A percentile compares a stretch with the other conserved stretches of the same genome.
Conservation (phyloP, 805 yeast genomes). For the Isabelozyma gotoi region DNA sequence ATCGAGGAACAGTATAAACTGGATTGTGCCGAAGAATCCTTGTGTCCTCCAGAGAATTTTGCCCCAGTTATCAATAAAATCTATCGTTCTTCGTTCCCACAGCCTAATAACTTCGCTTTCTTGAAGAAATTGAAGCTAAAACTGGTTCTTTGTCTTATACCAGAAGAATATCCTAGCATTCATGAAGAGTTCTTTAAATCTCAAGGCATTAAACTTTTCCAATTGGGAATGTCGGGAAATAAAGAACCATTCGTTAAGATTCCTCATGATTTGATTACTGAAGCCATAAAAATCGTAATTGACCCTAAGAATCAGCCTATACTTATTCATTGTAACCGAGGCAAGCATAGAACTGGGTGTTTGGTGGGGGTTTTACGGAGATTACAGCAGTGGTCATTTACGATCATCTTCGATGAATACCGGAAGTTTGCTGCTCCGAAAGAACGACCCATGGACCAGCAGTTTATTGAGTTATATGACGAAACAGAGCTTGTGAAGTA, state of each 20-base stretch:
- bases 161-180: slow-evolving; percentile 87
- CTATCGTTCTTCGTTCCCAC: slow-evolving; percentile 88
- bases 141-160: slow-evolving; percentile 78
- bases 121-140: slow-evolving; percentile 61
- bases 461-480: slow-evolving; percentile 87
- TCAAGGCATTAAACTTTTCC: slow-evolving; percentile 69
- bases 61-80: slow-evolving; percentile 72
- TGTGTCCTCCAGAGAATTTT: slow-evolving; percentile 87
- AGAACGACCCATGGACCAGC: slow-evolving; percentile 93
- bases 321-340: slow-evolving; percentile 91
- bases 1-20: slow-evolving; percentile 16
- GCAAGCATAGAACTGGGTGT: slow-evolving; percentile 97
- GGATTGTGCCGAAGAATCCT: slow-evolving; percentile 12
- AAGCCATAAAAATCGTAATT: slow-evolving; percentile 76
- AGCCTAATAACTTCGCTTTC: slow-evolving; percentile 76
- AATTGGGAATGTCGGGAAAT: slow-evolving; percentile 92
- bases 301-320: slow-evolving; percentile 90
- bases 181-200: slow-evolving; percentile 62
- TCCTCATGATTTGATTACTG: slow-evolving; percentile 63
- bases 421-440: slow-evolving; percentile 93
- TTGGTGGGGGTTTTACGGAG: slow-evolving; percentile 89
- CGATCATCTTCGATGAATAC: slow-evolving; percentile 95
- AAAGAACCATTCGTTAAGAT: slow-evolving; percentile 90
- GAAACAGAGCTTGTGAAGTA: slow-evolving; percentile 56
- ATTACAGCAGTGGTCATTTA: slow-evolving; percentile 87